These are phyloP conservation scores for Ehretia macrophylla DNA, from an alignment of 257 asterid species.

Conservation along the genomic window DNA sequence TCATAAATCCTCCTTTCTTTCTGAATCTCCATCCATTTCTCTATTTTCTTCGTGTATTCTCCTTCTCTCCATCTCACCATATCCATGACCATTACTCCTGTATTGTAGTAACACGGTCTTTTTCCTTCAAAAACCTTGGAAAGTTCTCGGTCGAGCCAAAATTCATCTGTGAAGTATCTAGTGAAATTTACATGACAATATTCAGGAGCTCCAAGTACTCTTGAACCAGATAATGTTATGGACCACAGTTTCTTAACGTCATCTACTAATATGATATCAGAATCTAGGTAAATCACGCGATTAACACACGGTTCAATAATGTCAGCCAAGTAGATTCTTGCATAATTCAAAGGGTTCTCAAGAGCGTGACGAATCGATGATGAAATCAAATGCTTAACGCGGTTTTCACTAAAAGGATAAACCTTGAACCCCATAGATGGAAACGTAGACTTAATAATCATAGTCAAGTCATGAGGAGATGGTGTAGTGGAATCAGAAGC, in stretches of 20 bases:
- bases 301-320: slow-evolving; percentile 38
- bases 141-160: slow-evolving; percentile 45
- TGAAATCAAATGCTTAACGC: slow-evolving; percentile 40
- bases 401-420: slow-evolving; percentile 32
- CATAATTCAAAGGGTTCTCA: slow-evolving; percentile 62
- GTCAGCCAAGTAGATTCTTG: slow-evolving; percentile 55
- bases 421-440: slow-evolving; percentile 40
- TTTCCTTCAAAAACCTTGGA: slow-evolving; percentile 39
- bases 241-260: slow-evolving; percentile 44
- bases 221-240: slow-evolving; percentile 19
- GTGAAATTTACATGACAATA: slow-evolving; percentile 48
- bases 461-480: slow-evolving; percentile 10
- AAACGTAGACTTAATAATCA: slow-evolving; percentile 33
- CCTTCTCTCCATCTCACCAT: slow-evolving; percentile 55
- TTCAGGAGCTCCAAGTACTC: slow-evolving; percentile 65
- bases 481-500: slow-evolving; percentile 11
- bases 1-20: slow-evolving; percentile 57
- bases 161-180: slow-evolving; percentile 38
- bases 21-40: slow-evolving; percentile 65
- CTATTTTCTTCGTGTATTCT: slow-evolving; percentile 43
- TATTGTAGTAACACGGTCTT: slow-evolving; percentile 61
- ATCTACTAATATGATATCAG: slow-evolving; percentile 52
- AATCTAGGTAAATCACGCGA: slow-evolving; percentile 56
- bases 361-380: slow-evolving; percentile 57
- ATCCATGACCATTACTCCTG: slow-evolving; percentile 75